A percentile compares a stretch with the other conserved stretches of the same genome.
These are phyloP conservation scores for Salix exigua DNA, from an alignment of 345 rosid species.

Conservation along the genomic window DNA sequence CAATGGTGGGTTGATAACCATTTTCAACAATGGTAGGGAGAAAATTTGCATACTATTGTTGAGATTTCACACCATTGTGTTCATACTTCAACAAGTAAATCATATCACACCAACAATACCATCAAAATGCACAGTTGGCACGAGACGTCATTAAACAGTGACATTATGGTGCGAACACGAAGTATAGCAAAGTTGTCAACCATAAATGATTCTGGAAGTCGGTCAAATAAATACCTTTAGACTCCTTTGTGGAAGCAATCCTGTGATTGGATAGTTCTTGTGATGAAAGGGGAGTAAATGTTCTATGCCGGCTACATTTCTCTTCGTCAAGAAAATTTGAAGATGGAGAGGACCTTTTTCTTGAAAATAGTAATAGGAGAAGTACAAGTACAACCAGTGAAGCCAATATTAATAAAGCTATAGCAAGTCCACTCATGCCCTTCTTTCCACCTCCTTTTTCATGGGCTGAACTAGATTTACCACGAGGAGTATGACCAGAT, in stretches of 20 bases:
- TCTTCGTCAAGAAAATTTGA: constrained; percentile 81
- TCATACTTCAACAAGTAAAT: too few species aligned
- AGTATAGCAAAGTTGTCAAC: too few species aligned
- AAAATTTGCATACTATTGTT: too few species aligned
- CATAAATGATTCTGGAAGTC: too few species aligned
- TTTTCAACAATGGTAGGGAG: too few species aligned
- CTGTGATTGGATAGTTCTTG: constrained; percentile 41
- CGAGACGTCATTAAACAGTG: too few species aligned
- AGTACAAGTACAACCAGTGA: constrained; percentile 42
- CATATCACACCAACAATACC: not conserved
- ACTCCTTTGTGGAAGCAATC: constrained; percentile 23
- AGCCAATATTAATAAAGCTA: constrained; percentile 43
- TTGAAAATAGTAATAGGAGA: constrained; percentile 38
- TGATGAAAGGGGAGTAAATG: constrained; percentile 46
- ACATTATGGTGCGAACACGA: too few species aligned
- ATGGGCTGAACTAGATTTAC: constrained; percentile 8
- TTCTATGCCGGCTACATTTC: constrained; percentile 38
- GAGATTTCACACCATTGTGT: too few species aligned
- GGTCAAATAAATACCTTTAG: constrained; percentile 36
- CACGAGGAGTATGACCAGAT: constrained; percentile 63
- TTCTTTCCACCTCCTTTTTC: constrained; percentile 14
- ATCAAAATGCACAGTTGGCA: too few species aligned
- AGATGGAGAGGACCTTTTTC: constrained; percentile 43
- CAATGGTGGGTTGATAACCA: too few species aligned
- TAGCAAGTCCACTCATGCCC: constrained; percentile 34